Base-by-base conservation (phyloP, 2,329 filamentous ascomycete species). In the Aspergillus costaricaensis region DNA sequence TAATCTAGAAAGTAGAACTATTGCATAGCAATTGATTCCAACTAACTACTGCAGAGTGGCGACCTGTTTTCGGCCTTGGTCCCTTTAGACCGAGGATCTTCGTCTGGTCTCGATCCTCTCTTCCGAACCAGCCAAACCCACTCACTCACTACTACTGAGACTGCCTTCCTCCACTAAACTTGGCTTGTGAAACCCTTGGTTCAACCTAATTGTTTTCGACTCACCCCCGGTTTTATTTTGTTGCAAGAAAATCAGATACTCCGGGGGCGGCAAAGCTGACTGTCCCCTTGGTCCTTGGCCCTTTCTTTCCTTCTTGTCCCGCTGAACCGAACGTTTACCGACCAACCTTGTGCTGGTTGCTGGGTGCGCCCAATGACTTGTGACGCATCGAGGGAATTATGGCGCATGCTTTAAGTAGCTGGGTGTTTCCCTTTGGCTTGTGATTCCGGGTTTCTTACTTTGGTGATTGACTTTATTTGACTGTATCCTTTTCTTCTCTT, bases 311-410 rank as follows among this genome's bases (percentile, higher is more conserved):
- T 62, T 61, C 59, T 67, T 67, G 62, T 72, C 72, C 74, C 74
- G 74, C 68, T 75, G 70, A 76, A 68, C 74, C 74, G 74, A 76
- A 70, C 65, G 68, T 74, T 76, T 76, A 74, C 74, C 74, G 74
- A 75, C 63, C 57, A 65, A 36, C 32, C 32, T 32, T 32, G 30
- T 32, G 30, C 30, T 32, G 25, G 3, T 12, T 12, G 30, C 30
- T 32, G 30, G 10, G 61, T 55, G 61, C n/a, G 60, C 54, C 61
- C 47, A 25, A 32, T 49, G 32, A 12, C 58, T 67, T 50, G 32
- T 71, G 69, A 70, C 68, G 67, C 65, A 70, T 69, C 58, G 52
- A 62, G 59, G 62, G 27, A 30, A 72, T 73, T 12, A 39, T 38
- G 69, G 70, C 69, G 64, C 65, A 65, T 71, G 67, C 60, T 65